Evolutionary conservation across 352 stramenopile species (phyloP), one percentile per base, ranked within the genome.

Genomic region (Globisporangium viniferum): DNA sequence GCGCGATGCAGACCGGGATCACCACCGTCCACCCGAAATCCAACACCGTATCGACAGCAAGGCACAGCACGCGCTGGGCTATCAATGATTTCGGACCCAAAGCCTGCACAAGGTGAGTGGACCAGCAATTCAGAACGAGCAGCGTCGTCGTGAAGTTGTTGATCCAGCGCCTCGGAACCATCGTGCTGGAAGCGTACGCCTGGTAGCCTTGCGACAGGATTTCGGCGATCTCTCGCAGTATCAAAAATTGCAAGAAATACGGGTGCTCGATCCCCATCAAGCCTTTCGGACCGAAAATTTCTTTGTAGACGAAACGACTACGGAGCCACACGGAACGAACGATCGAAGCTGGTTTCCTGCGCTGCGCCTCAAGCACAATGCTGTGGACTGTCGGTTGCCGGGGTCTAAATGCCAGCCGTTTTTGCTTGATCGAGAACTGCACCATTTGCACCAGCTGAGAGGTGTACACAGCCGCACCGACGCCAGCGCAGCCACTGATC

Each of bases 1-100:
- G 59, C 22, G 71, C 66, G 12, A 78, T 70, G 51, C 74, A 74
- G n/a, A 44, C 64, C 24, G 71, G 74, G 39, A 80, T 60, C 27
- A 74, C 61, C 20, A 78, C 72, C 0, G 71, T 61, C 71, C 74
- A 80, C 5, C 54, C 59, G 49, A 80, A 78, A 39, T 76, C 74
- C 8, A 78, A 67, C 4, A 60, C 58, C 3, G 73, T 57, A 22
- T 80, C 71, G 24, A 74, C 41, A 3, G 58, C 48, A 8, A 63
- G 74, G 27, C 66, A 76, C 27, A 77, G 46, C n/a, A 78, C 69
- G 20, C 71, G 68, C 15, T 71, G 64, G 24, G 67, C 57, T 14
- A 66, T 66, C 14, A 68, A 60, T 36, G 59, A 70, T 72, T 64
- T 39, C 63, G 62, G 18, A 46, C 54, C 22, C 53, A 76, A 57